A percentile compares a stretch with the other conserved stretches of the same genome.
phyloP scores from a whole-genome alignment of 1,284 basidiomycete genomes.

The Golubevia pallescens region DNA sequence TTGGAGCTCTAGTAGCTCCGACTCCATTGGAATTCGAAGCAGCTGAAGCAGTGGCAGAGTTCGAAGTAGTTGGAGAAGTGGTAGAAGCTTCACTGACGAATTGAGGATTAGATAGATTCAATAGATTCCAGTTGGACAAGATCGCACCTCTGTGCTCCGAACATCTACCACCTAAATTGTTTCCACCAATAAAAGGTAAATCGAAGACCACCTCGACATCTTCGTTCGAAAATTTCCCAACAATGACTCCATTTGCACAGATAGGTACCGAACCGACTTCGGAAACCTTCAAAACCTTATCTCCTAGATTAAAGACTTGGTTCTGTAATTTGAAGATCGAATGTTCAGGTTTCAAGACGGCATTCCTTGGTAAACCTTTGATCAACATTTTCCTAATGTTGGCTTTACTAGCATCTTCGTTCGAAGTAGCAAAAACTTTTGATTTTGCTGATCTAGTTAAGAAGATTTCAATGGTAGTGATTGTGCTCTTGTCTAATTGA shows the following conservation, averaged over 20 bases:
- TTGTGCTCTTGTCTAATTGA: conserved; percentile 75
- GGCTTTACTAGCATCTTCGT: conserved; percentile 70
- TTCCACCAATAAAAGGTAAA: conserved; percentile 89
- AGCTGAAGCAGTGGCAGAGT: no score
- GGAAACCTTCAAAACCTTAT: conserved; percentile 92
- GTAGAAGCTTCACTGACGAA: no score
- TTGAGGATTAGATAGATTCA: conserved; percentile 77
- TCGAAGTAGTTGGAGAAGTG: no score
- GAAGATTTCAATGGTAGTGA: no score
- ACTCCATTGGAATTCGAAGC: no score
- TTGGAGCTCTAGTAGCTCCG: no score
- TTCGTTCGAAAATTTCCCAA: conserved; percentile 78
- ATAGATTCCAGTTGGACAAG: conserved; percentile 80
- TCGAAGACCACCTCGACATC: conserved; percentile 98
- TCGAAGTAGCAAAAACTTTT: conserved; percentile 67
- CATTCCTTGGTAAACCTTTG: conserved; percentile 89
- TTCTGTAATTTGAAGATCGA: conserved; percentile 86
- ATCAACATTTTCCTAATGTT: conserved; percentile 86
- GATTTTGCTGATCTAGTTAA: conserved; percentile 12
- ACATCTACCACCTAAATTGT: conserved; percentile 85
- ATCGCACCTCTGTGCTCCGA: conserved; percentile 86
- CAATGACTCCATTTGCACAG: conserved; percentile 88
- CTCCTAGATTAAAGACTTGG: conserved; percentile 89
- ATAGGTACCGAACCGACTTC: conserved; percentile 90
- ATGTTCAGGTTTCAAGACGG: conserved; percentile 90